Conservation (phyloP, 108 stramenopile genomes). For the Nitzschia palea region DNA sequence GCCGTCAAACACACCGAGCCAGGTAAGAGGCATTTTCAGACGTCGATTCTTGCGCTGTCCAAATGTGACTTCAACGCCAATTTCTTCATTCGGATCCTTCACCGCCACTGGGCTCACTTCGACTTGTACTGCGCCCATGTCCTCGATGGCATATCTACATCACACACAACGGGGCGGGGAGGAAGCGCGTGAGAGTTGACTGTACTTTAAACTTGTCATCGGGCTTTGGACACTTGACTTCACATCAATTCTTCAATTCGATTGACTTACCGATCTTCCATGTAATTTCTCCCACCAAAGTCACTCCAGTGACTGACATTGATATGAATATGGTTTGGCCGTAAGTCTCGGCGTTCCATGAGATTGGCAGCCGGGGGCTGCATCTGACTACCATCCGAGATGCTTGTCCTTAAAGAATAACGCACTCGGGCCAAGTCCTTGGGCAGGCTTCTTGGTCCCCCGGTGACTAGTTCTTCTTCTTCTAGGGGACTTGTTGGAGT, state of each 20-base stretch:
- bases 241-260: not conserved
- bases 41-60: slow-evolving; percentile 35
- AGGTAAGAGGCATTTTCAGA: slow-evolving; percentile 60
- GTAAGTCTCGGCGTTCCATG: slow-evolving; percentile 71
- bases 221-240: not conserved
- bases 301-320: slow-evolving; percentile 86
- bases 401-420: slow-evolving; percentile 69
- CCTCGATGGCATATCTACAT: slow-evolving; percentile 72
- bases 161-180: not conserved
- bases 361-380: slow-evolving; percentile 39
- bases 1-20: slow-evolving; percentile 92
- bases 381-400: slow-evolving; percentile 74
- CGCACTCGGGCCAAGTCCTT: slow-evolving; percentile 38
- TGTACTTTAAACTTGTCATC: not conserved
- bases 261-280: slow-evolving; percentile 79
- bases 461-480: slow-evolving; percentile 8
- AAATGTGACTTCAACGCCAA: slow-evolving; percentile 41
- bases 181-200: not conserved
- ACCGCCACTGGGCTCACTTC: slow-evolving; percentile 57
- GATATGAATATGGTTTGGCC: slow-evolving; percentile 68
- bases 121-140: slow-evolving; percentile 71
- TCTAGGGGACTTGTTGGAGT: slow-evolving; percentile 39
- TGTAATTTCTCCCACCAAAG: slow-evolving; percentile 72
- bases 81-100: slow-evolving; percentile 10
- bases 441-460: slow-evolving; percentile 41